Conservation (phyloP, 2,329 filamentous ascomycete genomes). For the Thelonectria discophora region DNA sequence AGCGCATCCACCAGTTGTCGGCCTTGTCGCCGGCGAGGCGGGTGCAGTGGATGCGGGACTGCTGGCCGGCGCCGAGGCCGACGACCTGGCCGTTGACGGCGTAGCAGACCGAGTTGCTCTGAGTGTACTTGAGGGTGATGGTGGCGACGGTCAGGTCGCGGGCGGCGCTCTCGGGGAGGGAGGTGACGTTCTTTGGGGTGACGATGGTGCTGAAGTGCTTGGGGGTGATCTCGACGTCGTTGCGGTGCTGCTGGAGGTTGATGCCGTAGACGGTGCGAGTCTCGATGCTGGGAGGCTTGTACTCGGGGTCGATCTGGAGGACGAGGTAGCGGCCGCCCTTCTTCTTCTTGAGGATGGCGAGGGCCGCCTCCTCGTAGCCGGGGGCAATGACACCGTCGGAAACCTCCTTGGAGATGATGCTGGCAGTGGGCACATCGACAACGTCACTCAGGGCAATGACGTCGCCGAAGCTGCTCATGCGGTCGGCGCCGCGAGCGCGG, state of each 20-base stretch:
- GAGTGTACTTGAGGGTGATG: slow-evolving; percentile 97
- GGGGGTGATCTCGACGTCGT: slow-evolving; percentile 87
- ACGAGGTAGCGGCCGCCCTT: slow-evolving; percentile 98
- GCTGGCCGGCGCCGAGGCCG: slow-evolving; percentile 94
- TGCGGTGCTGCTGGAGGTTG: slow-evolving; percentile 88
- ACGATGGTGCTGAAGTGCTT: slow-evolving; percentile 87
- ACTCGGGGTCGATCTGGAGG: slow-evolving; percentile 91
- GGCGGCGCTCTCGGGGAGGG: slow-evolving; percentile 81
- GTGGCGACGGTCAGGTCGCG: slow-evolving; percentile 94
- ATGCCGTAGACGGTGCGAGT: slow-evolving; percentile 90
- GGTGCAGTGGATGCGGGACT: slow-evolving; percentile 98
- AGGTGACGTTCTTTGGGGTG: slow-evolving; percentile 79
- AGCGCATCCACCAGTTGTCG: slow-evolving; percentile 99
- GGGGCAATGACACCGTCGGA: slow-evolving; percentile 97
- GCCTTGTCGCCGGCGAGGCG: slow-evolving; percentile 97
- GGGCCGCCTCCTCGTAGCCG: slow-evolving; percentile 82
- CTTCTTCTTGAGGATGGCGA: slow-evolving; percentile 95
- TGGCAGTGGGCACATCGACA: slow-evolving; percentile 91
- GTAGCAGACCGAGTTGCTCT: slow-evolving; percentile 99
- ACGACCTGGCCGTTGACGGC: slow-evolving; percentile 92
- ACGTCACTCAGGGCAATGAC: slow-evolving; percentile 91
- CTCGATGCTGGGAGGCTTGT: slow-evolving; percentile 82
- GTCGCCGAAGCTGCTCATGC: slow-evolving; percentile 99
- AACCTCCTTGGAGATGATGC: slow-evolving; percentile 97
- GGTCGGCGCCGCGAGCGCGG: slow-evolving; percentile 92